Percentiles rank a stretch among this genome's conserved stretches.
Conservation (phyloP, 169 alveolate genomes). For the Eimeria necatrix region DNA sequence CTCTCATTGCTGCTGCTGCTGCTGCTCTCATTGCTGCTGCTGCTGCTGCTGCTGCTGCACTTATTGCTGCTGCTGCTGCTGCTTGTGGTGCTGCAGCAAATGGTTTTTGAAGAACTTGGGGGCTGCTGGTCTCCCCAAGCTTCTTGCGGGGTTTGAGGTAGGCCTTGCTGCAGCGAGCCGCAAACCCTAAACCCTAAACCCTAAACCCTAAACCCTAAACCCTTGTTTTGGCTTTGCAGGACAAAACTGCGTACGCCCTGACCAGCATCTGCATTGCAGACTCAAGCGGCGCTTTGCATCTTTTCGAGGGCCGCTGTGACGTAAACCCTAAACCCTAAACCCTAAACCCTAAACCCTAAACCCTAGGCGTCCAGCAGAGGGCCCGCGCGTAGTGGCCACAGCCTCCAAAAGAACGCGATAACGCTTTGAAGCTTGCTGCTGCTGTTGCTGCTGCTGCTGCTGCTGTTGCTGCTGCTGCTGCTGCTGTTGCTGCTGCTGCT, state of each 20-base stretch:
- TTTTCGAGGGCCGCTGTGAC: constrained; percentile 40
- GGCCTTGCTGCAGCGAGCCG: neutral
- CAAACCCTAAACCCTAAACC: constrained; percentile 17
- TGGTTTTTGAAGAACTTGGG: constrained; percentile 93
- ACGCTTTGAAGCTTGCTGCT: no score
- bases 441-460: no score
- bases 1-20: neutral
- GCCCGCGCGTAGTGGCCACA: neutral
- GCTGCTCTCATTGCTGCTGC: constrained; percentile 3
- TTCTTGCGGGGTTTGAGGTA: constrained; percentile 86
- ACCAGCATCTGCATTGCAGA: constrained; percentile 63
- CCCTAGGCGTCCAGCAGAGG: no score
- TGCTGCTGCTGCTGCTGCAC: constrained; percentile 45
- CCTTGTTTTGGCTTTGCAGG: constrained; percentile 39
- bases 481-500: neutral
- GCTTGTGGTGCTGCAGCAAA: constrained; percentile 87
- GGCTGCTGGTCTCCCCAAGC: constrained; percentile 92
- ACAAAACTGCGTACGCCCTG: constrained; percentile 75
- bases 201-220: neutral
- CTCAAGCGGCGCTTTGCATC: constrained; percentile 60
- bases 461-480: neutral
- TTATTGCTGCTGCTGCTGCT: neutral
- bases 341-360: neutral
- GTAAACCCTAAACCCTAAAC: constrained; percentile 52
- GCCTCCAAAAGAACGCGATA: no score